A percentile compares a stretch with the other conserved stretches of the same genome.
Evolutionary conservation across 169 alveolate species (phyloP).

Genomic region (Plasmodium yoelii): DNA sequence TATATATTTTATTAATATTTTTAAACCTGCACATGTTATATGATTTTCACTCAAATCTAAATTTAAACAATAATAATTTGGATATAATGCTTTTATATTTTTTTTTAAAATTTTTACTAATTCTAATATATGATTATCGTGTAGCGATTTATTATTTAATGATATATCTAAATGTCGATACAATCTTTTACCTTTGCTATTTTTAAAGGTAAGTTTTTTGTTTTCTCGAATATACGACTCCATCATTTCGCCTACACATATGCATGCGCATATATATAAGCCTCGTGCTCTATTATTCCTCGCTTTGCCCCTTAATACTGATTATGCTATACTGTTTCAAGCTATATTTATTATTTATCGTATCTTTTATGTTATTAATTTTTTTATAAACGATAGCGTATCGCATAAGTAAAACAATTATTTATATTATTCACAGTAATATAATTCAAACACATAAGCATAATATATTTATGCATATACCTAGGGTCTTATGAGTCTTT

Average conservation of each 20-base stretch:
- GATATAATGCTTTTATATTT: constrained; percentile 26
- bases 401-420: no score
- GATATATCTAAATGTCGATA: constrained; percentile 49
- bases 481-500: no score
- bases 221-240: constrained; percentile 68
- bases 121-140: constrained; percentile 56
- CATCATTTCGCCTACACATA: constrained; percentile 28
- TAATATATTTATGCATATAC: no score
- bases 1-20: constrained; percentile 35
- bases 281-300: not conserved
- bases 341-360: no score
- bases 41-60: constrained; percentile 69
- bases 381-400: no score
- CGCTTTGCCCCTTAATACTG: not conserved
- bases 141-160: constrained; percentile 57
- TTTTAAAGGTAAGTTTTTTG: constrained; percentile 57
- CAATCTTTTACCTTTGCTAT: constrained; percentile 41
- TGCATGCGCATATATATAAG: constrained; percentile 1
- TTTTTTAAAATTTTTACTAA: constrained; percentile 62
- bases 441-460: no score
- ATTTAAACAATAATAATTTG: constrained; percentile 49
- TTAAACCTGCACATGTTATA: constrained; percentile 63
- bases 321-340: no score
- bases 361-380: no score
- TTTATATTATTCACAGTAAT: no score